A percentile compares a stretch with the other conserved stretches of the same genome.
phyloP scores from a whole-genome alignment of 345 rosid genomes.

The Heritiera fomes region DNA sequence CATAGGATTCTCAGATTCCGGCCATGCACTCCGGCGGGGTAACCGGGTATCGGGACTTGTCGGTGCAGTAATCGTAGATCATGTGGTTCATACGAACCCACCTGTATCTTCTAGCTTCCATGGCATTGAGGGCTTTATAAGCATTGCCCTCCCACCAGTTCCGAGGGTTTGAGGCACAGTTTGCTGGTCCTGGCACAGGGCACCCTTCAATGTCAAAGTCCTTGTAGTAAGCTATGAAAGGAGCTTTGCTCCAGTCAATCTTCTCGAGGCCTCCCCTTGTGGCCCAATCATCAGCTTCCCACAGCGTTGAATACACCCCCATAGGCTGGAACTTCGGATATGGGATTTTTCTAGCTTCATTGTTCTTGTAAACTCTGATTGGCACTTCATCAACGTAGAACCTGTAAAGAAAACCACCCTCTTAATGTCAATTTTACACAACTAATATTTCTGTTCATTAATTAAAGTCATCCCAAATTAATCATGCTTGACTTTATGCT shows the following conservation, averaged over 20 bases:
- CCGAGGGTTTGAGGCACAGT: conserved; percentile 54
- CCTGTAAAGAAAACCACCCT: conserved; percentile 35
- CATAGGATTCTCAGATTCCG: conserved; percentile 44
- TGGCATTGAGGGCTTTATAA: conserved; percentile 63
- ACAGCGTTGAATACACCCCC: conserved; percentile 86
- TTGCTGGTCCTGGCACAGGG: conserved; percentile 71
- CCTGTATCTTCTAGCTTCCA: conserved; percentile 72
- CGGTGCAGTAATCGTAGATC: conserved; percentile 90
- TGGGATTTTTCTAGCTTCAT: conserved; percentile 59
- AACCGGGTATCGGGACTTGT: conserved; percentile 71
- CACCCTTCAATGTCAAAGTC: conserved; percentile 93
- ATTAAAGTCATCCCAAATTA: neutral
- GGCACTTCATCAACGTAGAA: conserved; percentile 81
- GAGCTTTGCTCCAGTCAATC: conserved; percentile 89
- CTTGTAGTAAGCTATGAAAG: conserved; percentile 76
- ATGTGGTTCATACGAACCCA: conserved; percentile 95
- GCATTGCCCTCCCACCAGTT: conserved; percentile 85
- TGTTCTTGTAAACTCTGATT: conserved; percentile 87
- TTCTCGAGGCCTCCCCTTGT: conserved; percentile 95
- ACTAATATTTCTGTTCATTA: neutral
- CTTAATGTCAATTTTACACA: neutral
- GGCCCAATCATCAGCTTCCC: conserved; percentile 99
- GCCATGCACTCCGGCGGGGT: conserved; percentile 78
- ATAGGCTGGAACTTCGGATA: conserved; percentile 79
- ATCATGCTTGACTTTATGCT: neutral